These are phyloP conservation scores for Neonectria faginata DNA, from an alignment of 2,329 filamentous ascomycete genomes.

Conservation along the genomic window DNA sequence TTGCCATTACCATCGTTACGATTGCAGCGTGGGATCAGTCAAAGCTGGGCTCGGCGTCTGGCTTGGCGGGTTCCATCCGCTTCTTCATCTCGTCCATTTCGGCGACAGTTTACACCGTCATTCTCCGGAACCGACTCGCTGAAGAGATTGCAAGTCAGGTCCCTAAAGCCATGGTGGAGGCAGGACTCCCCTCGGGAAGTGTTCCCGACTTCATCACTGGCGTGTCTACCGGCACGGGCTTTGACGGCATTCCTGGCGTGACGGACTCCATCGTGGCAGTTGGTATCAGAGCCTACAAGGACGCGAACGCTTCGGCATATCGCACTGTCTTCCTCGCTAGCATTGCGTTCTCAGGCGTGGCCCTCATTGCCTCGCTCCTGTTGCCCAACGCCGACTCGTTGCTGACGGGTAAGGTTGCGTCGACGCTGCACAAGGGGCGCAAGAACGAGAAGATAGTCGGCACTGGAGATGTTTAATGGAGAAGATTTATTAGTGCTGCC, in stretches of 20 bases:
- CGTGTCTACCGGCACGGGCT: constrained; percentile 45
- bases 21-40: constrained; percentile 50
- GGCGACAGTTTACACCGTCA: constrained; percentile 50
- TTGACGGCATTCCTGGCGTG: constrained; percentile 47
- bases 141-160: constrained; percentile 48
- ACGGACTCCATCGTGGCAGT: constrained; percentile 47
- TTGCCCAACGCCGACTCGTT: constrained; percentile 51
- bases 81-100: constrained; percentile 51
- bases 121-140: constrained; percentile 49
- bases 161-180: constrained; percentile 49
- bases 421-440: constrained; percentile 47
- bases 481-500: not conserved
- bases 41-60: constrained; percentile 51
- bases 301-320: constrained; percentile 51
- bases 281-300: constrained; percentile 47
- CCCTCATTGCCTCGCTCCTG: constrained; percentile 47
- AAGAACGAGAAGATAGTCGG: constrained; percentile 37
- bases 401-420: constrained; percentile 49
- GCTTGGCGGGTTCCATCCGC: constrained; percentile 52
- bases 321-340: constrained; percentile 51
- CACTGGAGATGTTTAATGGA: constrained; percentile 15
- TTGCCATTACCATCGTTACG: constrained; percentile 51
- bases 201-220: constrained; percentile 50
- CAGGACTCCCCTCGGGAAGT: constrained; percentile 52
- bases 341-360: constrained; percentile 50